Evolutionary conservation across 164 flowering plant species (phyloP), one percentile per base, ranked within the genome.

Genomic region (Taxillus chinensis): DNA sequence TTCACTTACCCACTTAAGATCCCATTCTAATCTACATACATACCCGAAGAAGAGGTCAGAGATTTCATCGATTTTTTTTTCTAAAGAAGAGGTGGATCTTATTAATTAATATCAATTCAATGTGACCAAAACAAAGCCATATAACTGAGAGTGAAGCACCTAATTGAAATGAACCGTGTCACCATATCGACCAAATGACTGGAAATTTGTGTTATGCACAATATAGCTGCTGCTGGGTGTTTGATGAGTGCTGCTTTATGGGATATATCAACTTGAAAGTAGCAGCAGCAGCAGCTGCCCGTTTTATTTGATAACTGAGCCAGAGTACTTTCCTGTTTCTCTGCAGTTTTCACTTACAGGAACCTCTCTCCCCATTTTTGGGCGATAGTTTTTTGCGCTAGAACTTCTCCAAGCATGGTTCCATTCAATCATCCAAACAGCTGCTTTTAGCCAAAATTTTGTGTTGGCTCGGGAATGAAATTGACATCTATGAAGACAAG

Each of bases 401-500:
- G 7, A 43, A 43, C 7, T 9, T 43, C 10, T 6, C 46, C 10
- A 1, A 7, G 3, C 9, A 14, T 48, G 51, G 13, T 48, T 48
- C 51, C 4, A 8, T 48, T 14, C 3, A 8, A 3, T 11, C 13
- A 48, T 8, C 51, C 13, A 11, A 11, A 48, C 13, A 8, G 51
- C 51, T 27, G 27, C 27, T 27, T 27, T 27, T 27, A 27, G 2
- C 27, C 27, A 27, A 27, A 27, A 27, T 27, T 27, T 27, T 27
- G 51, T 48, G 13, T 11, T 11, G 27, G 27, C 27, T 27, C 27
- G 27, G 27, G 27, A 0, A 27, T n/a, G 27, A 27, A 27, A 27
- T 27, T 27, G 27, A 27, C 27, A 27, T 45, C 55, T 74, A 86
- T 43, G 86, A 77, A 17, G 87, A 79, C 41, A 62, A 69, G 71